Conservation (phyloP, 2,329 filamentous ascomycete genomes). For the Sclerotinia subarctica region DNA sequence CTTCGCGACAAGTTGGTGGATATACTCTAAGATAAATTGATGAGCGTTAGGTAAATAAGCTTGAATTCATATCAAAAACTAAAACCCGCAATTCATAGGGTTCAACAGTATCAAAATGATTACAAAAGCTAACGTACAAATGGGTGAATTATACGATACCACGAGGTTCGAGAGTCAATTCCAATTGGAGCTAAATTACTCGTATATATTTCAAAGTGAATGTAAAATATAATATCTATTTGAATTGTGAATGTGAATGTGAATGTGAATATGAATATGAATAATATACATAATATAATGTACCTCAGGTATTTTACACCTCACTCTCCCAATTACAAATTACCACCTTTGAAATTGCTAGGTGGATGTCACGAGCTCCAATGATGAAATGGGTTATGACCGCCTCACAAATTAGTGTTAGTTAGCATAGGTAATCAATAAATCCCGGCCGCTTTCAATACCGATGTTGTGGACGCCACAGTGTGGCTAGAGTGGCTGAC, state of each 20-base stretch:
- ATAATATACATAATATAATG: too few species aligned
- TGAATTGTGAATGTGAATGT: not conserved
- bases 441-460: not conserved
- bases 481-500: not conserved
- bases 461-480: not conserved
- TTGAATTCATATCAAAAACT: constrained; percentile 7
- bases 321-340: too few species aligned
- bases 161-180: not conserved
- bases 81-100: not conserved
- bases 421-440: not conserved
- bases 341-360: not conserved
- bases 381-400: not conserved
- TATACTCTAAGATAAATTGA: not conserved
- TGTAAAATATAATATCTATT: not conserved
- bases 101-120: not conserved
- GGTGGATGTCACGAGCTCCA: constrained; percentile 1
- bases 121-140: constrained; percentile 10
- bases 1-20: not conserved
- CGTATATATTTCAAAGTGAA: not conserved
- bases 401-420: not conserved
- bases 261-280: too few species aligned
- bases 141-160: constrained; percentile 1
- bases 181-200: not conserved
- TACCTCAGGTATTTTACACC: too few species aligned
- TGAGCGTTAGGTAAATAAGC: constrained; percentile 8